Evolutionary conservation across 176 grass and related monocot species (phyloP).

Genomic region (Carex myosuroides): DNA sequence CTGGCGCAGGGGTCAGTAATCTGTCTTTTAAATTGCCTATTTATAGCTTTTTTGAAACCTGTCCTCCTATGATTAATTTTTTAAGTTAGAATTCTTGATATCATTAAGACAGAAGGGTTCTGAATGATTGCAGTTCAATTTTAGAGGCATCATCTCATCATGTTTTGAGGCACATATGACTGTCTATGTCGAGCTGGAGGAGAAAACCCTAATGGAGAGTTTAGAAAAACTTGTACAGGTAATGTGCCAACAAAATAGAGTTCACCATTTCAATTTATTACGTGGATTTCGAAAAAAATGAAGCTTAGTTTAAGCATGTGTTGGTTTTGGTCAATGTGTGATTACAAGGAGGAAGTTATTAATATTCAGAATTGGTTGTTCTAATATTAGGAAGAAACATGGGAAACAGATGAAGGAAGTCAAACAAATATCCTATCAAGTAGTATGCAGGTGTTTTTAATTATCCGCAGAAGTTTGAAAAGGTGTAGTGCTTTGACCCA

Average conservation of each 20-base stretch:
- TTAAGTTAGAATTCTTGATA: constrained; percentile 1
- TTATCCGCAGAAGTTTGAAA: constrained; percentile 99
- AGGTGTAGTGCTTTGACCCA: constrained; percentile 93
- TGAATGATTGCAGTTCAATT: constrained; percentile 73
- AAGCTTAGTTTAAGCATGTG: background rate
- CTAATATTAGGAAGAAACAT: constrained; percentile 81
- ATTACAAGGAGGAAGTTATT: constrained; percentile 1
- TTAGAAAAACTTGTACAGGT: constrained; percentile 99
- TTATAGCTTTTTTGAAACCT: constrained; percentile 8
- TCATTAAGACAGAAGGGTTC: background rate
- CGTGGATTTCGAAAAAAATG: background rate
- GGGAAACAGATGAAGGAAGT: constrained; percentile 97
- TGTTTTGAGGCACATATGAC: constrained; percentile 91
- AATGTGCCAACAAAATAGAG: constrained; percentile 14
- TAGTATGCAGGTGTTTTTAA: constrained; percentile 98
- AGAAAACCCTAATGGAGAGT: constrained; percentile 88
- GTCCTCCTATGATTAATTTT: background rate
- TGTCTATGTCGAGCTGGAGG: constrained; percentile 95
- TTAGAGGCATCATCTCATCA: constrained; percentile 97
- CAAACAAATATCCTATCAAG: constrained; percentile 98
- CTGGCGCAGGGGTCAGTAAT: constrained; percentile 86
- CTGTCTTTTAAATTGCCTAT: constrained; percentile 22
- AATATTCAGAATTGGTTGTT: background rate
- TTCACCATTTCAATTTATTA: background rate
- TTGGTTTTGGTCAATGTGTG: background rate